Percentiles rank a stretch among this genome's conserved stretches.
Evolutionary conservation across 306 rosid genomes (phyloP).

Genomic region (Citrullus amarus): DNA sequence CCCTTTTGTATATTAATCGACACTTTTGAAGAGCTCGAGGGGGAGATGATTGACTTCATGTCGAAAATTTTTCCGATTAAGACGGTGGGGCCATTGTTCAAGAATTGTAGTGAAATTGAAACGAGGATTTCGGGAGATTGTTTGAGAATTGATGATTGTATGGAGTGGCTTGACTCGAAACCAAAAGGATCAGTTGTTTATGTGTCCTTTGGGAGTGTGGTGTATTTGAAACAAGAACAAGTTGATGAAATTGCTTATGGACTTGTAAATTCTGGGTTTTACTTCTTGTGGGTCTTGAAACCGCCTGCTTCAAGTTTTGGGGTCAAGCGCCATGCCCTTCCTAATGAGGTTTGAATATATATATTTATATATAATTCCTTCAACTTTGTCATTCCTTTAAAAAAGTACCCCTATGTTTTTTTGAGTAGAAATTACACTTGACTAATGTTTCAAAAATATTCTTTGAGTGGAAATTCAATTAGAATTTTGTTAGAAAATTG

Average conservation of each 20-base stretch:
- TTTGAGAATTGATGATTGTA: constrained; percentile 13
- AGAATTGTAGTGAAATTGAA: neutral
- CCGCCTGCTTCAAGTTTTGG: constrained; percentile 14
- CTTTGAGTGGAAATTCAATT: too few relatives aligned
- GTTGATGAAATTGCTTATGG: constrained; percentile 28
- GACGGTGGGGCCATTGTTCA: constrained; percentile 22
- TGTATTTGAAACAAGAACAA: constrained; percentile 20
- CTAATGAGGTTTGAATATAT: neutral
- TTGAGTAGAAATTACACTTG: too few relatives aligned
- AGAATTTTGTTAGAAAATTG: too few relatives aligned
- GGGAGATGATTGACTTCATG: constrained; percentile 2
- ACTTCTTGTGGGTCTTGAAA: constrained; percentile 28
- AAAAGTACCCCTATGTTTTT: too few relatives aligned
- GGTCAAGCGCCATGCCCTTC: neutral
- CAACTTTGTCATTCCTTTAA: too few relatives aligned
- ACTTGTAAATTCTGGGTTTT: constrained; percentile 9
- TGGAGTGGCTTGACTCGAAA: constrained; percentile 18
- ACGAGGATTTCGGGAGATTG: neutral
- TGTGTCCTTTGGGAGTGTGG: constrained; percentile 29
- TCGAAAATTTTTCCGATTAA: constrained; percentile 6
- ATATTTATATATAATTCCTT: too few relatives aligned
- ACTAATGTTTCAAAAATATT: too few relatives aligned
- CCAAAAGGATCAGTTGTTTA: constrained; percentile 18
- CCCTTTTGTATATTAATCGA: constrained; percentile 23
- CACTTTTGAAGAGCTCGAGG: constrained; percentile 25